Evolutionary conservation across 2,329 filamentous ascomycete genomes (phyloP), one percentile per base, ranked within the genome.

Genomic region (Tolypocladium paradoxum): DNA sequence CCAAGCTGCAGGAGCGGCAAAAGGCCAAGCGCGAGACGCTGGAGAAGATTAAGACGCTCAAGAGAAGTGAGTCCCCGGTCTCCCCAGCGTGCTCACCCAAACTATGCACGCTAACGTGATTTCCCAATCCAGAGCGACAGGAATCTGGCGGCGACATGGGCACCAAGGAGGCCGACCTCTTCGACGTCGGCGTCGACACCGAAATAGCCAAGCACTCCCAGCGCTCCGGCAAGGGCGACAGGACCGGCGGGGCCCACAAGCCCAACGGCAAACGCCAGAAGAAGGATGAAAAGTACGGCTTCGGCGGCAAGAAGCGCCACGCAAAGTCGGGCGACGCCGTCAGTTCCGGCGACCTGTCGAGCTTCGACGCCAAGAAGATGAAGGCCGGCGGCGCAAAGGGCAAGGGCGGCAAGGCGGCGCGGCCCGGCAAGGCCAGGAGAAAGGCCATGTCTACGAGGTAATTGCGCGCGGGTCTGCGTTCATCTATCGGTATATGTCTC

Each of bases 241-340:
- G 11, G 37, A 62, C 61, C 38, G 57, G 57, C 27, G 65, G 54
- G 20, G 54, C 56, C 31, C 61, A 59, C 43, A 60, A 56, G 27
- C 70, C 74, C 29, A 87, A 84, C 65, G 63, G 68, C 58, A 97
- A 97, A 77, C 85, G 93, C 56, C 82, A 87, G 68, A 96, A 95
- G 83, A 96, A 95, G 76, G 85, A 99, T 67, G 81, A 88, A 60
- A 96, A 96, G 75, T 97, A 85, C 68, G 93, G 93, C 27, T 96
- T 92, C 65, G 93, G 93, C 56, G 93, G 93, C 62, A 96, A 96
- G 83, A 99, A 99, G 79, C 79, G 87, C 53, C 84, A 90, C 68
- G 73, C 79, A 53, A 99, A 99, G 82, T 96, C 90, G 56, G 90
- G 90, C 61, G 91, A 96, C 70, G 90, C 91, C 49, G 67, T 79